phyloP scores from a whole-genome alignment of 495 filamentous ascomycete genomes.

The Pyrenula aspistea region DNA sequence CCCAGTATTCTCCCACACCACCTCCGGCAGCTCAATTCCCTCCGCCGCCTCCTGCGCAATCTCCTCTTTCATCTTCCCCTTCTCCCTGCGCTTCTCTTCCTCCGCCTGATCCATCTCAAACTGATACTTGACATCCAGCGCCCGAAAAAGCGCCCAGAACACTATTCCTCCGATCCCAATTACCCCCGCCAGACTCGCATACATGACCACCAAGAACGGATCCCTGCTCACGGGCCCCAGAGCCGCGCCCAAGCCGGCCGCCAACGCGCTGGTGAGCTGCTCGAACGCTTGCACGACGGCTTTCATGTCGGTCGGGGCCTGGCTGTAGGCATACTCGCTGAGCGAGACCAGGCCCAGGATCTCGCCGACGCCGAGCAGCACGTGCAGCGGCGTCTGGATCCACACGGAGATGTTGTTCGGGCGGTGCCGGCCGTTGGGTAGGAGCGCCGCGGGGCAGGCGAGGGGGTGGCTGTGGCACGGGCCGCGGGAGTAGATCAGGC shows the following conservation, averaged over 20 bases:
- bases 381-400: conserved; percentile 42
- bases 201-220: conserved; percentile 13
- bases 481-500: conserved; percentile 17
- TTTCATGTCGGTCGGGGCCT: conserved; percentile 21
- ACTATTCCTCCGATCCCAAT: conserved; percentile 1
- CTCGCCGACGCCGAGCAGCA: conserved; percentile 44
- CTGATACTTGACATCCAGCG: too few species aligned
- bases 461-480: conserved; percentile 41
- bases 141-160: conserved; percentile 6
- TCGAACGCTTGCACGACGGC: conserved; percentile 17
- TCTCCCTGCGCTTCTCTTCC: too few species aligned
- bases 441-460: conserved; percentile 17
- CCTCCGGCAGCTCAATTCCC: too few species aligned
- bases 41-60: too few species aligned
- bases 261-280: conserved; percentile 12
- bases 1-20: too few species aligned
- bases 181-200: conserved; percentile 8
- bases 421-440: conserved; percentile 7
- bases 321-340: conserved; percentile 31
- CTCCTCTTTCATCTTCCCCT: too few species aligned
- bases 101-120: too few species aligned
- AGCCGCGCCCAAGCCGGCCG: conserved; percentile 14
- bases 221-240: conserved; percentile 17
- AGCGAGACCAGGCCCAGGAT: conserved; percentile 42
- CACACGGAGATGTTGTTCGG: conserved; percentile 36